These are phyloP conservation scores for Hypomontagnella monticulosa DNA, from an alignment of 495 filamentous ascomycete species.

Conservation along the genomic window DNA sequence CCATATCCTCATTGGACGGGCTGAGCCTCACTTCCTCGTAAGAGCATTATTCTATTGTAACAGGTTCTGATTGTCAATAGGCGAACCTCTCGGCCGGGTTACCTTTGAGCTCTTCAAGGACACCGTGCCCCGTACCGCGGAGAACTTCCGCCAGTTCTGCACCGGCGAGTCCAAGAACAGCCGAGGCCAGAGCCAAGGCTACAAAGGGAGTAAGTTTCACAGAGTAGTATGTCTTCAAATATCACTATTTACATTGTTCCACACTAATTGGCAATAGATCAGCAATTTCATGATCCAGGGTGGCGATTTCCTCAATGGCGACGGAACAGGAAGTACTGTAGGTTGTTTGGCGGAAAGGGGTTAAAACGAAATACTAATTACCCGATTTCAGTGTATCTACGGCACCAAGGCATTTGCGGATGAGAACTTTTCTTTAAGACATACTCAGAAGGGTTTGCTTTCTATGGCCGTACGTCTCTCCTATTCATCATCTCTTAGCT, in stretches of 20 bases:
- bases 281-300: slow-evolving; percentile 97
- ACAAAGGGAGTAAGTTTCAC: slow-evolving; percentile 95
- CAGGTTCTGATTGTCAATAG: slow-evolving; percentile 53
- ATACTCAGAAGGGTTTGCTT: slow-evolving; percentile 80
- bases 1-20: neutral
- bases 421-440: slow-evolving; percentile 85
- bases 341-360: slow-evolving; percentile 8
- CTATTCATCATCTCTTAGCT: neutral
- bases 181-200: slow-evolving; percentile 85
- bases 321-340: slow-evolving; percentile 84
- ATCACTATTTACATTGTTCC: neutral
- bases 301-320: slow-evolving; percentile 93
- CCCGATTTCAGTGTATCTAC: slow-evolving; percentile 70
- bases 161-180: slow-evolving; percentile 89
- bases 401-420: slow-evolving; percentile 85
- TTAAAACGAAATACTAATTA: slow-evolving; percentile 6
- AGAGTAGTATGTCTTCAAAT: slow-evolving; percentile 74
- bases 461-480: slow-evolving; percentile 83
- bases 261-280: slow-evolving; percentile 65
- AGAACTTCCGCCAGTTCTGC: slow-evolving; percentile 98
- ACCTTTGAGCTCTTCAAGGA: slow-evolving; percentile 94
- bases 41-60: neutral
- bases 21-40: neutral
- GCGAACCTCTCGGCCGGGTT: slow-evolving; percentile 89
- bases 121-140: slow-evolving; percentile 85